phyloP scores from a whole-genome alignment of 1,284 basidiomycete genomes.

The Coniferiporia sulphurascens region DNA sequence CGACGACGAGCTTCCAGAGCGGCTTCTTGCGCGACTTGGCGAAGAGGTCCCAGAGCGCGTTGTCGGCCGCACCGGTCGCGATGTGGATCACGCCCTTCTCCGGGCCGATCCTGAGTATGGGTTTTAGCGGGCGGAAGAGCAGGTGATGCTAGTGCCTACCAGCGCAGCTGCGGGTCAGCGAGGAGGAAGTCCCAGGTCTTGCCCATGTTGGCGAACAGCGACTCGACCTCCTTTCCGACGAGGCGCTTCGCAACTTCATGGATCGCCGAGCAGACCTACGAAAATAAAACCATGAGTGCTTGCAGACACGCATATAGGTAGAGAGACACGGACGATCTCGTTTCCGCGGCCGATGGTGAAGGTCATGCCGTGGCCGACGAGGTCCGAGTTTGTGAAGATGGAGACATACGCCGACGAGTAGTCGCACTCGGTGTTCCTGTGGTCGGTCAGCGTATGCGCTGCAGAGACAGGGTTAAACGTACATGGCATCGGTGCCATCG shows the following conservation, averaged over 20 bases:
- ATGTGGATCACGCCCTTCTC: conserved; percentile 87
- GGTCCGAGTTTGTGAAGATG: conserved; percentile 65
- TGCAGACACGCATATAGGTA: not conserved
- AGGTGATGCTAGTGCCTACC: conserved; percentile 34
- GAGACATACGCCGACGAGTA: conserved; percentile 91
- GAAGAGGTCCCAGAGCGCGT: conserved; percentile 82
- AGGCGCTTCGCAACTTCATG: conserved; percentile 73
- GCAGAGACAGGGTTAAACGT: conserved; percentile 17
- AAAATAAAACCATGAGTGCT: not conserved
- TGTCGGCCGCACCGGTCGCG: conserved; percentile 75
- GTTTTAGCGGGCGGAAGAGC: no score
- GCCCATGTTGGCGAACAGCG: conserved; percentile 87
- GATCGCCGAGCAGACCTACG: conserved; percentile 78
- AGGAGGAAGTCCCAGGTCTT: conserved; percentile 75
- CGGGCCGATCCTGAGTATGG: conserved; percentile 53
- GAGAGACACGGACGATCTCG: conserved; percentile 64
- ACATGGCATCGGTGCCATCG: conserved; percentile 88
- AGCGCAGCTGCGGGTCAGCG: conserved; percentile 84
- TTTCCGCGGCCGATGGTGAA: conserved; percentile 97
- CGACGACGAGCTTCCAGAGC: conserved; percentile 80
- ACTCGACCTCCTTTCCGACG: conserved; percentile 79
- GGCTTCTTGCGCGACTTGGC: conserved; percentile 74
- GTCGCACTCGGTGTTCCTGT: conserved; percentile 90
- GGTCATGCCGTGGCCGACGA: conserved; percentile 90
- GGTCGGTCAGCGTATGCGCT: not conserved